A percentile compares a stretch with the other conserved stretches of the same genome.
phyloP scores from a whole-genome alignment of 495 filamentous ascomycete species.

The Hypoxylon rickii region DNA sequence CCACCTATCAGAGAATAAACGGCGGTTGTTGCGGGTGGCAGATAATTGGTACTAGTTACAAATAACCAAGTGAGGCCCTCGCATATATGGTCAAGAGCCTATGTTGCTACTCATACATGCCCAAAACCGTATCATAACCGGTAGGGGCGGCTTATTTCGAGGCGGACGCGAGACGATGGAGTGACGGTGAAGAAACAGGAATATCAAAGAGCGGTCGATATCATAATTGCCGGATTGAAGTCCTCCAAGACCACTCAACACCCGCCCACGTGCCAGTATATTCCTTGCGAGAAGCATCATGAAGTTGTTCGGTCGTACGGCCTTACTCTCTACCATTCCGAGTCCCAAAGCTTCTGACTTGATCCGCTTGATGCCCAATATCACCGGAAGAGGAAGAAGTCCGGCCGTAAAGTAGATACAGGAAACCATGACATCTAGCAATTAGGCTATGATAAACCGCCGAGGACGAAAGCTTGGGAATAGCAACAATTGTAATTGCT shows the following conservation, averaged over 20 bases:
- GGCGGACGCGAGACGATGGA: background rate
- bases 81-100: constrained; percentile 9
- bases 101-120: constrained; percentile 10
- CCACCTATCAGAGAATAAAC: constrained; percentile 18
- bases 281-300: background rate
- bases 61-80: constrained; percentile 16
- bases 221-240: constrained; percentile 14
- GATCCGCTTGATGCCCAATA: constrained; percentile 23
- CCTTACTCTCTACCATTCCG: background rate
- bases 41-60: constrained; percentile 17
- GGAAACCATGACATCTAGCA: background rate
- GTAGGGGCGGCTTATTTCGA: background rate
- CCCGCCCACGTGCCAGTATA: constrained; percentile 1
- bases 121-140: constrained; percentile 14
- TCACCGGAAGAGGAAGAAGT: constrained; percentile 6
- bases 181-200: background rate
- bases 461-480: background rate
- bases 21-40: constrained; percentile 21
- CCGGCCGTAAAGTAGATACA: background rate
- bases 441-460: no score
- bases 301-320: constrained; percentile 1
- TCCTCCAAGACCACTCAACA: background rate
- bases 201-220: background rate
- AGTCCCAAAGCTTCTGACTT: background rate
- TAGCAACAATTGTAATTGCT: background rate